Percentiles rank a stretch among this genome's conserved stretches.
phyloP scores from a whole-genome alignment of 2,329 filamentous ascomycete genomes.

The Fusarium albidum region DNA sequence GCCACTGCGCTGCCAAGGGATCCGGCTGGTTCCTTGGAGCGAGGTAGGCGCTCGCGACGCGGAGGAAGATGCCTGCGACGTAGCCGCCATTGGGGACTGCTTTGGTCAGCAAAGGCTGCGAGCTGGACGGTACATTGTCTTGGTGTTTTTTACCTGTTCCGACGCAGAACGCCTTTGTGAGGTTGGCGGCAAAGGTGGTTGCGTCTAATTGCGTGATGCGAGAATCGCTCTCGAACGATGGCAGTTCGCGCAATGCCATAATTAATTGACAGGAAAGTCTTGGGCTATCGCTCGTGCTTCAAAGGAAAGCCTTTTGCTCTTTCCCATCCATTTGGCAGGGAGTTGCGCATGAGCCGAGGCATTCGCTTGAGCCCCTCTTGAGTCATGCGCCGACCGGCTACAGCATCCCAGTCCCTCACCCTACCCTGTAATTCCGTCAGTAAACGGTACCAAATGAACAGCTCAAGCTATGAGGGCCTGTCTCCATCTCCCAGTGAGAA shows the following conservation, averaged over 20 bases:
- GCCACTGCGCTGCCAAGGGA: slow-evolving; percentile 50
- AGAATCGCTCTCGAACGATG: slow-evolving; percentile 17
- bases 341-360: too few relatives aligned
- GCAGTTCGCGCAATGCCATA: slow-evolving; percentile 2
- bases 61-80: slow-evolving; percentile 51
- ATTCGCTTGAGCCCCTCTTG: too few relatives aligned
- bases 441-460: too few relatives aligned
- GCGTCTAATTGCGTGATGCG: slow-evolving; percentile 9
- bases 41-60: slow-evolving; percentile 47
- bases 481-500: too few relatives aligned
- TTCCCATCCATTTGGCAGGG: too few relatives aligned
- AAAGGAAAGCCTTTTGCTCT: neutral
- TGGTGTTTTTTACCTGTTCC: slow-evolving; percentile 20
- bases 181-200: slow-evolving; percentile 19
- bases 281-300: neutral
- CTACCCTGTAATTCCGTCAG: too few relatives aligned
- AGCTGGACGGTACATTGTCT: too few relatives aligned
- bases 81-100: slow-evolving; percentile 58
- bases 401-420: too few relatives aligned
- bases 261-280: neutral
- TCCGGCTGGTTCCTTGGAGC: slow-evolving; percentile 45
- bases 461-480: too few relatives aligned
- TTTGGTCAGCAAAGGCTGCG: neutral
- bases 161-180: slow-evolving; percentile 24
- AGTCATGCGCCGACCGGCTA: too few relatives aligned